Percentiles rank a stretch among this genome's conserved stretches.
These are phyloP conservation scores for Aspergillus taichungensis DNA, from an alignment of 495 filamentous ascomycete genomes.

Conservation along the genomic window DNA sequence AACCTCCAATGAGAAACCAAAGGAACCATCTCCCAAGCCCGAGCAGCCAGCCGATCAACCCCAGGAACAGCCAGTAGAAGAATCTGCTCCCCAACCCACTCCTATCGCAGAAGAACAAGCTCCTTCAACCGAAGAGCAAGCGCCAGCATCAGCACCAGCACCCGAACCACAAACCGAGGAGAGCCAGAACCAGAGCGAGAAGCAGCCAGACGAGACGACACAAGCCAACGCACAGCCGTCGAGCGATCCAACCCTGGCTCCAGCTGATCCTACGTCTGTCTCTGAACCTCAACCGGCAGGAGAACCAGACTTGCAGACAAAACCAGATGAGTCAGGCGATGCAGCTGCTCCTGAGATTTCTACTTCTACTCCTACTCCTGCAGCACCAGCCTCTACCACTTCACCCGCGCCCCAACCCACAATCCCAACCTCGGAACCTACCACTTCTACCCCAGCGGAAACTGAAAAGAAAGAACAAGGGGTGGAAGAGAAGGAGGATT, in stretches of 20 bases:
- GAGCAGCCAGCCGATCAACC: constrained; percentile 1
- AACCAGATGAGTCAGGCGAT: no score
- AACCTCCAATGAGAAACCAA: neutral
- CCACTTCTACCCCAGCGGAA: neutral
- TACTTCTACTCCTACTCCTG: constrained; percentile 1
- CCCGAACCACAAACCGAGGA: neutral
- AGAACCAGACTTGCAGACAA: no score
- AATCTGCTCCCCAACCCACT: no score
- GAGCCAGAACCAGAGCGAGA: constrained; percentile 1
- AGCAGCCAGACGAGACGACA: neutral
- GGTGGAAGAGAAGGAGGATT: neutral
- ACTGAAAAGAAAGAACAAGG: neutral
- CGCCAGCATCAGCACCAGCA: neutral
- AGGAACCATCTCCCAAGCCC: no score
- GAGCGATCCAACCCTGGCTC: neutral
- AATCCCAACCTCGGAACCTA: neutral
- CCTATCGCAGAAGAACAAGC: neutral
- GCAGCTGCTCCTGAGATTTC: neutral
- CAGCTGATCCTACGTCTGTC: neutral
- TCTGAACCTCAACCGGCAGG: no score
- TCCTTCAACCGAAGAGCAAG: no score
- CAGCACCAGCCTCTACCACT: neutral
- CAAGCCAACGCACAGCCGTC: neutral
- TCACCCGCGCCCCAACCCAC: neutral
- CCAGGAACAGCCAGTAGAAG: neutral